Percentiles rank a stretch among this genome's conserved stretches.
phyloP scores from a whole-genome alignment of 805 yeast genomes.

The Barnettozyma pratensis region DNA sequence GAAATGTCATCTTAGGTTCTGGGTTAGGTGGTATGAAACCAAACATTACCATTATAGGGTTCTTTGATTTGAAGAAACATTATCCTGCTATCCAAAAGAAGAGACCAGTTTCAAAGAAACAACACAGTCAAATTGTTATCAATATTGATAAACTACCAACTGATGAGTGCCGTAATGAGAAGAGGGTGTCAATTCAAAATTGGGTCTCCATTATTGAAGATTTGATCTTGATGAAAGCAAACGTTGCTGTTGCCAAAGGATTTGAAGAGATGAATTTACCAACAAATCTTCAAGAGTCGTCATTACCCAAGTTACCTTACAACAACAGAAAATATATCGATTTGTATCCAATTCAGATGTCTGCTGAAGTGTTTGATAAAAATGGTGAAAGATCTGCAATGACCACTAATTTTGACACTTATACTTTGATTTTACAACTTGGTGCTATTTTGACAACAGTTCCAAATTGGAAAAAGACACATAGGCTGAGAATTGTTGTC shows the following conservation, averaged over 20 bases:
- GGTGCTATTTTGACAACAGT: constrained; percentile 94
- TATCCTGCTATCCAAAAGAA: constrained; percentile 13
- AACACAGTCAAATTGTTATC: constrained; percentile 17
- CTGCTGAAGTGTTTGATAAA: constrained; percentile 66
- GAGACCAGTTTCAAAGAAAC: constrained; percentile 6
- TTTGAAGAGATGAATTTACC: constrained; percentile 71
- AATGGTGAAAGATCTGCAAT: constrained; percentile 61
- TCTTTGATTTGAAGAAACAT: constrained; percentile 56
- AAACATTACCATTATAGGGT: constrained; percentile 88
- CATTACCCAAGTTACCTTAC: constrained; percentile 27
- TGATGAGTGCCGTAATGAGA: constrained; percentile 68
- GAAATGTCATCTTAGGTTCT: constrained; percentile 86
- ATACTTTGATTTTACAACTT: constrained; percentile 85
- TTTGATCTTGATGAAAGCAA: constrained; percentile 78
- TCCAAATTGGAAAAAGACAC: constrained; percentile 83
- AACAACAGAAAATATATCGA: constrained; percentile 60
- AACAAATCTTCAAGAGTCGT: constrained; percentile 19
- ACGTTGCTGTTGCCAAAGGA: constrained; percentile 92
- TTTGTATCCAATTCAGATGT: constrained; percentile 95
- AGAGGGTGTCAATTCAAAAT: constrained; percentile 62
- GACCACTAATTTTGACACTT: constrained; percentile 93
- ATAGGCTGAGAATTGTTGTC: constrained; percentile 72
- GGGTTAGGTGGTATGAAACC: constrained; percentile 99
- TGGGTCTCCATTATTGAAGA: constrained; percentile 96
- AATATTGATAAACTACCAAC: constrained; percentile 61